Evolutionary conservation across 129 eudicot species (phyloP), one percentile per base, ranked within the genome.

Genomic region (Flaveria trinervia): DNA sequence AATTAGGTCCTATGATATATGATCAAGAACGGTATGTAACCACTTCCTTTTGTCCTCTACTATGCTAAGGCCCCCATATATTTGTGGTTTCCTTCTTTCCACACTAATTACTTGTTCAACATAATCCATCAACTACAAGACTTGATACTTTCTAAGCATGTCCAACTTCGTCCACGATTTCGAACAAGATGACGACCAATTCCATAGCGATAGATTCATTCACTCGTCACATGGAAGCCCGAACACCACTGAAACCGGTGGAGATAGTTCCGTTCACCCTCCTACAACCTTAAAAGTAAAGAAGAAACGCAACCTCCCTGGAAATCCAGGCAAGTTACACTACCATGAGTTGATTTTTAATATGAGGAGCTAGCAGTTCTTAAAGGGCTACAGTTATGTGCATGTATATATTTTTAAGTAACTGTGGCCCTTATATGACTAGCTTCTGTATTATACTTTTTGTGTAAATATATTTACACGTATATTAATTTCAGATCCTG

Each of bases 271-370:
- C 60, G 7, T 54, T 54, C 60, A 54, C 1, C 18, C 62, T 57
- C 74, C 33, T 30, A 74, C 77, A 28, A 77, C 44, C 44, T 50
- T 70, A 15, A 13, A 68, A 2, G 64, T 80, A 49, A 86, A 83
- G 84, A 86, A 83, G 85, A 86, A 86, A 73, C 81, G 89, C 74
- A 86, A 86, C 55, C 89, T 82, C 70, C 89, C 89, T 1, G 89
- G 89, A 23, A 83, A 86, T 79, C 89, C 89, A 75, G 89, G 89
- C 79, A 82, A 55, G 84, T 54, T 52, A 59, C 23, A 14, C 9
- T 13, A 22, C 36, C 65, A 45, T 45, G 12, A 45, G 13, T 2
- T 45, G 50, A 45, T 45, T 9, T 45, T 14, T 45, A 45, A 45
- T 45, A 45, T 11, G 50, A 45, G 50, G 50, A 45, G 50, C 50